Percentiles rank a stretch among this genome's conserved stretches.
Evolutionary conservation across 805 yeast genomes (phyloP).

Genomic region (Pichia cephalocereana): DNA sequence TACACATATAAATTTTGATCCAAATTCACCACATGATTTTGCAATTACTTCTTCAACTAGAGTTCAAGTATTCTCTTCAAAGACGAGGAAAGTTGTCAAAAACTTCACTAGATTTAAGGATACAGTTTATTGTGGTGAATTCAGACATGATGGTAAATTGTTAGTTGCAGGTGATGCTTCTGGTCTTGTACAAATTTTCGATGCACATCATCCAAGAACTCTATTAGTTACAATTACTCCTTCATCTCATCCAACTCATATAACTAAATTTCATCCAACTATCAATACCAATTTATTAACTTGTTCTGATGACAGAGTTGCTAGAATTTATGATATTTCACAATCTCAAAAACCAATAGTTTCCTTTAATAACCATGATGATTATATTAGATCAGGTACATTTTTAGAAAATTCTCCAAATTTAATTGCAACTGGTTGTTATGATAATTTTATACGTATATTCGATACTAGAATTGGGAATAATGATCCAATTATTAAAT

Average conservation of each 20-base stretch:
- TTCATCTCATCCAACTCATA: constrained; percentile 82
- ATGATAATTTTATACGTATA: constrained; percentile 78
- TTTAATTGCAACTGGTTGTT: constrained; percentile 85
- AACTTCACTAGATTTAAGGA: constrained; percentile 86
- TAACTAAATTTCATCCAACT: constrained; percentile 82
- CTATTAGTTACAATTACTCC: constrained; percentile 75
- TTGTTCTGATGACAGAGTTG: constrained; percentile 85
- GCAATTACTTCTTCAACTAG: constrained; percentile 89
- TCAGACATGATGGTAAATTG: constrained; percentile 82
- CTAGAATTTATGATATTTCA: constrained; percentile 81
- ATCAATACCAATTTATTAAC: constrained; percentile 67
- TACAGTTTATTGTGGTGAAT: constrained; percentile 86
- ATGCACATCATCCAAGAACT: constrained; percentile 65
- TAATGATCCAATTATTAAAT: constrained; percentile 48
- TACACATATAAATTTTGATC: constrained; percentile 80
- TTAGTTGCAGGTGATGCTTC: constrained; percentile 93
- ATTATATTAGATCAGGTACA: constrained; percentile 76
- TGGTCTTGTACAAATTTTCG: constrained; percentile 86
- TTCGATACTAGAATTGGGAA: constrained; percentile 64
- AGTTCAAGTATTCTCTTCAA: constrained; percentile 88
- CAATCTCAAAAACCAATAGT: constrained; percentile 65
- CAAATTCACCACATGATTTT: constrained; percentile 78
- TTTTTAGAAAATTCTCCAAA: constrained; percentile 64
- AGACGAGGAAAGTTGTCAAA: constrained; percentile 83
- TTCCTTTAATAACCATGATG: constrained; percentile 67